Conservation (phyloP, 2,329 filamentous ascomycete species). For the Torrubiella hemipterigena region DNA sequence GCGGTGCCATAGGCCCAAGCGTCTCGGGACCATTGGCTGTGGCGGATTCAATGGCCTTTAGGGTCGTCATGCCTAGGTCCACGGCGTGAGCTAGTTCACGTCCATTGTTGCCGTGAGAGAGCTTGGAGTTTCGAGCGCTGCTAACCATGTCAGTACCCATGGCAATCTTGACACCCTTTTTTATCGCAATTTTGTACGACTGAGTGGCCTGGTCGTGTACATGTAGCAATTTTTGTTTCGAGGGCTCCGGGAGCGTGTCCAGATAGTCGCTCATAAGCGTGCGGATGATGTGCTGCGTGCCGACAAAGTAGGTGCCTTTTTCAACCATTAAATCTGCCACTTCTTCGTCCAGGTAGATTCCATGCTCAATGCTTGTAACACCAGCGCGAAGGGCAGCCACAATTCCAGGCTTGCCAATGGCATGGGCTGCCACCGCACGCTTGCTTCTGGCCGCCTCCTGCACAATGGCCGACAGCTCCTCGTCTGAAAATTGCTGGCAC, state of each 20-base stretch:
- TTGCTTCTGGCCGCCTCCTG: slow-evolving; percentile 26
- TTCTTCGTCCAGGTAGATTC: slow-evolving; percentile 33
- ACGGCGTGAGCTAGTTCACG: slow-evolving; percentile 32
- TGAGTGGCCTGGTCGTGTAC: slow-evolving; percentile 21
- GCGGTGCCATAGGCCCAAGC: slow-evolving; percentile 29
- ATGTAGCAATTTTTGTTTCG: slow-evolving; percentile 25
- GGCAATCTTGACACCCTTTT: slow-evolving; percentile 30
- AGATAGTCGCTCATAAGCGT: slow-evolving; percentile 18
- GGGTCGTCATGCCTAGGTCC: slow-evolving; percentile 31
- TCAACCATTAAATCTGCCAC: slow-evolving; percentile 29
- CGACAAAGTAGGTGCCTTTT: slow-evolving; percentile 28
- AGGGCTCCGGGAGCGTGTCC: slow-evolving; percentile 17
- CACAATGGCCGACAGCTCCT: slow-evolving; percentile 29
- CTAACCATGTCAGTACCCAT: slow-evolving; percentile 32
- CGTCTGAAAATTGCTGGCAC: slow-evolving; percentile 29
- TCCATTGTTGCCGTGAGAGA: slow-evolving; percentile 28
- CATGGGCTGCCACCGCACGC: slow-evolving; percentile 28
- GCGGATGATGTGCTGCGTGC: slow-evolving; percentile 30
- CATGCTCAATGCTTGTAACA: slow-evolving; percentile 34
- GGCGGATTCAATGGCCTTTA: slow-evolving; percentile 36
- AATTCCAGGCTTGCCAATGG: slow-evolving; percentile 33
- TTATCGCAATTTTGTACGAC: slow-evolving; percentile 28
- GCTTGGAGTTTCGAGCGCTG: slow-evolving; percentile 16
- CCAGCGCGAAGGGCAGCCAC: slow-evolving; percentile 30
- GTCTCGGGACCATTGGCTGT: slow-evolving; percentile 33